These are phyloP conservation scores for Fusarium nisikadoi DNA, from an alignment of 2,329 filamentous ascomycete genomes.

Conservation along the genomic window DNA sequence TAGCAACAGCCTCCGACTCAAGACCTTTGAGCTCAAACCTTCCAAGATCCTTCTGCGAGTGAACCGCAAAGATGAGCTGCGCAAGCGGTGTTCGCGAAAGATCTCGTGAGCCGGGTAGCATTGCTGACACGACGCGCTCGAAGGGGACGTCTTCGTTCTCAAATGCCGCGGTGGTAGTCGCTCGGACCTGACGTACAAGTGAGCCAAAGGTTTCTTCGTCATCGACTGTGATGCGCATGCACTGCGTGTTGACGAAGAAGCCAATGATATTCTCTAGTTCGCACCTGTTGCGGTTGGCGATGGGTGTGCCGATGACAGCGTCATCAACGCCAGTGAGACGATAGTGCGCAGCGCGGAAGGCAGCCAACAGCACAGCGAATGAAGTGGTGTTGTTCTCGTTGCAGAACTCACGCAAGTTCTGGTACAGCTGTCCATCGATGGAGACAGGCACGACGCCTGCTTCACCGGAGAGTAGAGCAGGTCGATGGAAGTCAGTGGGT, in stretches of 20 bases:
- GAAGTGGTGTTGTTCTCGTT: constrained; percentile 4
- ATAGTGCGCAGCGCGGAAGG: constrained; percentile 42
- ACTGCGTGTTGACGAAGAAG: constrained; percentile 44
- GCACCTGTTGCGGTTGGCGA: constrained; percentile 28
- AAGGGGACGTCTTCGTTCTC: constrained; percentile 14
- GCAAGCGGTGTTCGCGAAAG: constrained; percentile 2
- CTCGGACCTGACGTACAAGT: constrained; percentile 24
- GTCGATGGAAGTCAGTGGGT: constrained; percentile 27
- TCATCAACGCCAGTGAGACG: constrained; percentile 42
- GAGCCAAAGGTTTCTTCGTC: constrained; percentile 22
- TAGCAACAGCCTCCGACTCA: constrained; percentile 5
- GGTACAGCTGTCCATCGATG: constrained; percentile 18
- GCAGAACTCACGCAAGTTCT: constrained; percentile 17
- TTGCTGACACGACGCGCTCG: constrained; percentile 6
- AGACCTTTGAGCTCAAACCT: constrained; percentile 31
- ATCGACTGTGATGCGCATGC: constrained; percentile 35
- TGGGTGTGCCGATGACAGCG: constrained; percentile 35
- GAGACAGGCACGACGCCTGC: constrained; percentile 5
- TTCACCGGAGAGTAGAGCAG: constrained; percentile 19
- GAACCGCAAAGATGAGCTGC: constrained; percentile 16
- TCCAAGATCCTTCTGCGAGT: constrained; percentile 37
- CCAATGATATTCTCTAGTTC: constrained; percentile 38
- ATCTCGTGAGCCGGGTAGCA: background rate
- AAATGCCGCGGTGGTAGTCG: background rate
- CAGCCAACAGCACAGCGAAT: constrained; percentile 35